Evolutionary conservation across 2,329 filamentous ascomycete genomes (phyloP), one percentile per base, ranked within the genome.

Genomic region (Rutstroemia sydowiana): DNA sequence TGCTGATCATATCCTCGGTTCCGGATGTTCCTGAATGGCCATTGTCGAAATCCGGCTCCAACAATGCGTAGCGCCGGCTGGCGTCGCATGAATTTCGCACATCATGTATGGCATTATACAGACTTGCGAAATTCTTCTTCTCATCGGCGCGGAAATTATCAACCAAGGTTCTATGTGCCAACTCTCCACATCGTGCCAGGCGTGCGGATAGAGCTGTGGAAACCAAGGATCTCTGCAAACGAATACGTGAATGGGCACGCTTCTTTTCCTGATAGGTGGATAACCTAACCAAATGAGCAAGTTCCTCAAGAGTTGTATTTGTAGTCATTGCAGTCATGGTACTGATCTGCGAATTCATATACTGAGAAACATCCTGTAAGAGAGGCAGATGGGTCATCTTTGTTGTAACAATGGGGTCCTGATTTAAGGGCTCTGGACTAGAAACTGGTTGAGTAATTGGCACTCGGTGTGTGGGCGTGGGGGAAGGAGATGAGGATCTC

Each of bases 201-300:
- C 88, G 84, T 55, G 85, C 81, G 58, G 84, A 88, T 54, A 90
- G 73, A 36, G 86, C 86, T 40, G 84, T 87, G 18, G 85, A 87
- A 48, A 91, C 79, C 55, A 91, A 73, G 64, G 80, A 87, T 64
- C 84, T 77, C 66, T 90, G 85, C 48, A 93, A 75, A 52, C 86
- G 83, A 58, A 86, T 75, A 59, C 87, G 78, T 42, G 84, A 86
- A 65, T 85, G 84, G 58, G 79, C 76, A 70, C 86, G 81, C 74
- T 88, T 87, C 74, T 85, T 85, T 74, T 88, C 84, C 70, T 92
- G 87, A 67, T 90, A 89, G 63, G 84, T 86, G 66, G 86, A 86
- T 56, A 90, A 73, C 55, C 86, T 82, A 58, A 89, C 85, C 61
- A 91, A 70, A 67, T 90, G 86, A 47, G 86, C 86, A 59, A 92